Base-by-base conservation (phyloP, 1,284 basidiomycete species). In the Cutaneotrichosporon sp. region DNA sequence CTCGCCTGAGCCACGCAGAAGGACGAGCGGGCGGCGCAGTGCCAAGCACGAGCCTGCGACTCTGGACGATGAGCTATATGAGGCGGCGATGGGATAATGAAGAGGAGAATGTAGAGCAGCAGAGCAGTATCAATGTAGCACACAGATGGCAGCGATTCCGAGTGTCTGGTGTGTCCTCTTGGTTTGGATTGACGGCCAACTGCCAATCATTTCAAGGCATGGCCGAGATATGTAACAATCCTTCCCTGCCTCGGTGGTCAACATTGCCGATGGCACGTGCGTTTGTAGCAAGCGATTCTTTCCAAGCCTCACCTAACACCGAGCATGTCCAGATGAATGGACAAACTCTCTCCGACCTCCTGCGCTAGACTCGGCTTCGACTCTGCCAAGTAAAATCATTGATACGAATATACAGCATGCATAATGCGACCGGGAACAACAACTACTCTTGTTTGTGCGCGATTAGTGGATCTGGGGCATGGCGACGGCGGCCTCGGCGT, bases 391-490 rank as follows among this genome's bases (percentile, higher is more conserved):
- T 26, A 26, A 26, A 26, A 26, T 26, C 26, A 26, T 1, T 26
- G 26, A 26, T 62, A 62, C 61, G 40, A 62, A 65, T 67, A 65
- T 60, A 62, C 63, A 64, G 38, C 62, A 62, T 66, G 65, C 66
- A 68, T 65, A 22, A 53, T 60, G 58, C 58, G 49, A 60, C 59
- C 59, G 46, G 49, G 57, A 66, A 63, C 56, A 61, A 66, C 65
- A 61, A 63, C 60, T 58, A 55, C 53, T 57, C 26, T 38, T 58
- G 26, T 42, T 58, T 26, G 22, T 59, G 22, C 49, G 42, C 7
- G 34, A 59, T 66, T 70, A 78, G 63, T 75, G 69, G 66, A 79
- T 73, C 67, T 77, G 77, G 56, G 77, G 77, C 77, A 79, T 79
- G 55, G 58, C 55, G 36, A 66, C 65, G 64, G 71, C 69, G 55